A percentile compares a stretch with the other conserved stretches of the same genome.
Conservation (phyloP, 2,329 filamentous ascomycete genomes). For the Pseudocercospora fuligena region DNA sequence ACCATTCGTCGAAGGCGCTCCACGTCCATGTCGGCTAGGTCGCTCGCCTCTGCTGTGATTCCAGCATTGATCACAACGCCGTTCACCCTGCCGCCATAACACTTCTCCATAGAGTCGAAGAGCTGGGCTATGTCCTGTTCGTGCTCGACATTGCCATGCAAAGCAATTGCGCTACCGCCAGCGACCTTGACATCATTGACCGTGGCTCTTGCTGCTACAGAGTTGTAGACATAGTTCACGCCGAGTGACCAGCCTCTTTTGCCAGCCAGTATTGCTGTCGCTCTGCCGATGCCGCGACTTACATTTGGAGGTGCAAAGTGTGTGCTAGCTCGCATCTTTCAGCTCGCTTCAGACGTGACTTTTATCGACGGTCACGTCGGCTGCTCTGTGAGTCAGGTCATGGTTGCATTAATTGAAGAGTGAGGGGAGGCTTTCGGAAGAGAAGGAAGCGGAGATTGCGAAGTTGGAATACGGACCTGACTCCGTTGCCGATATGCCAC, state of each 20-base stretch:
- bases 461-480: too few relatives aligned
- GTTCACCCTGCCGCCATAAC: conserved; percentile 27
- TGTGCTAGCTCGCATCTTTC: too few relatives aligned
- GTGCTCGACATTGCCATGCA: conserved; percentile 32
- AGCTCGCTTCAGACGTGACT: too few relatives aligned
- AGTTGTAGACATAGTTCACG: conserved; percentile 34
- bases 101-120: conserved; percentile 32
- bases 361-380: too few relatives aligned
- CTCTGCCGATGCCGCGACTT: conserved; percentile 34
- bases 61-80: conserved; percentile 39
- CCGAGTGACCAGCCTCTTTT: conserved; percentile 35
- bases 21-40: conserved; percentile 33
- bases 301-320: too few relatives aligned
- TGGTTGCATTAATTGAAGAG: too few relatives aligned
- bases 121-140: conserved; percentile 32
- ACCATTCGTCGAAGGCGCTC: conserved; percentile 31
- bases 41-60: conserved; percentile 31
- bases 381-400: too few relatives aligned
- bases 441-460: too few relatives aligned
- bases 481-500: too few relatives aligned
- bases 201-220: conserved; percentile 26
- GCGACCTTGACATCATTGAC: conserved; percentile 29
- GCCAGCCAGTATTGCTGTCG: conserved; percentile 33
- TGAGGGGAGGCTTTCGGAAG: too few relatives aligned
- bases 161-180: conserved; percentile 27